Evolutionary conservation across 768 basidiomycete genomes (phyloP), one percentile per base, ranked within the genome.

Genomic region (Tulasnella sp.): DNA sequence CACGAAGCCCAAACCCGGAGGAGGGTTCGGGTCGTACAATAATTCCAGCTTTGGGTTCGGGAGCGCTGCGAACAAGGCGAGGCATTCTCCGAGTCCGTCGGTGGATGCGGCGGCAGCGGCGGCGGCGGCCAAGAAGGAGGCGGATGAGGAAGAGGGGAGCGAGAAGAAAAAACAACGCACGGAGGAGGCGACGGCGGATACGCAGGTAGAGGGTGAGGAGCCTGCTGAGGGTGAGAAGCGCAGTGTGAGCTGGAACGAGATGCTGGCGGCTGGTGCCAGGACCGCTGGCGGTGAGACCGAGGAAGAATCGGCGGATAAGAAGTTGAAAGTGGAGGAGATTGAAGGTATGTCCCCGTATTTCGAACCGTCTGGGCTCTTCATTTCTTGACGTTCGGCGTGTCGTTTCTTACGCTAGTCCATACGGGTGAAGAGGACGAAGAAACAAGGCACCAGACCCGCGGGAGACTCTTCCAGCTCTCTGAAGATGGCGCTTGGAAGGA

Each of bases 391-490:
- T 39, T 32, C 34, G 63, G 19, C 4, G 5, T 22, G 17, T 52
- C 9, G 40, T 7, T 17, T 22, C 11, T 17, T 8, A 2, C 41
- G n/a, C 35, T 72, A 82, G 81, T 79, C 8, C 75, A 74, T 26
- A 82, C 81, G 0, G 81, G 81, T 9, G 81, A 82, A 72, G 81
- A 82, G 68, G 79, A 80, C 19, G 81, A 82, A 66, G 77, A 78
- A 35, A 81, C 80, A 4, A 52, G 78, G 4, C 79, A 79, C 68
- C 79, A 79, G 63, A 77, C 78, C 11, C 79, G 81, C 35, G 76
- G 76, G 5, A 81, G 80, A 73, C 71, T 82, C 22, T 79, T 79
- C 69, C 76, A 79, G 14, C 79, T 79, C 75, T 79, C 81, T 52
- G 72, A 75, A 22, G 75, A 75, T 14, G 79, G 78, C 6, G 74